Percentiles rank a stretch among this genome's conserved stretches.
phyloP scores from a whole-genome alignment of 2,329 filamentous ascomycete species.

The Venturia nashicola region DNA sequence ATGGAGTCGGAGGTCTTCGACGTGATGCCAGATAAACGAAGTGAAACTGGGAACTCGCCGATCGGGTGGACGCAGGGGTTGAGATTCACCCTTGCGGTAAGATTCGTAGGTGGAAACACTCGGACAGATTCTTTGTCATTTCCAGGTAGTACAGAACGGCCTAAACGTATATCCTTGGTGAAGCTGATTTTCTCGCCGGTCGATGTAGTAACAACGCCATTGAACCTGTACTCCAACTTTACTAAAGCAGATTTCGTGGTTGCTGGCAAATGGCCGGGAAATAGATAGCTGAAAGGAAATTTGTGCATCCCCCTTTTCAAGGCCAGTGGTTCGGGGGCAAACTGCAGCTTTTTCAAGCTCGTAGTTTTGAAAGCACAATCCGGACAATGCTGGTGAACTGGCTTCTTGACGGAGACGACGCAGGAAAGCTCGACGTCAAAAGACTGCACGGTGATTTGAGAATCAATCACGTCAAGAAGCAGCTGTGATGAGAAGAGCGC shows the following conservation, averaged over 20 bases:
- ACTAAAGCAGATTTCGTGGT: conserved; percentile 64
- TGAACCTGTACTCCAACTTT: conserved; percentile 21
- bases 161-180: conserved; percentile 49
- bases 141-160: conserved; percentile 67
- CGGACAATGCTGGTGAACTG: conserved; percentile 61
- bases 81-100: conserved; percentile 74
- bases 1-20: conserved; percentile 41
- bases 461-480: conserved; percentile 57
- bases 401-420: conserved; percentile 65
- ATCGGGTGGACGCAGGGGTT: conserved; percentile 77
- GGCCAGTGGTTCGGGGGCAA: conserved; percentile 37
- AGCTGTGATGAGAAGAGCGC: conserved; percentile 78
- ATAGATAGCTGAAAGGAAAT: conserved; percentile 80
- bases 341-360: conserved; percentile 67
- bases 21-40: conserved; percentile 78
- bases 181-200: conserved; percentile 52
- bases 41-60: conserved; percentile 63
- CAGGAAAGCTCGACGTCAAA: conserved; percentile 63
- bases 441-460: conserved; percentile 51
- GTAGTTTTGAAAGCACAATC: conserved; percentile 62
- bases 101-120: conserved; percentile 91
- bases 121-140: conserved; percentile 80
- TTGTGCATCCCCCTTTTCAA: conserved; percentile 47
- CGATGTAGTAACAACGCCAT: conserved; percentile 50
- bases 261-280: conserved; percentile 76